Conservation (phyloP, 1,139 yeast species). For the Candida sp. region DNA sequence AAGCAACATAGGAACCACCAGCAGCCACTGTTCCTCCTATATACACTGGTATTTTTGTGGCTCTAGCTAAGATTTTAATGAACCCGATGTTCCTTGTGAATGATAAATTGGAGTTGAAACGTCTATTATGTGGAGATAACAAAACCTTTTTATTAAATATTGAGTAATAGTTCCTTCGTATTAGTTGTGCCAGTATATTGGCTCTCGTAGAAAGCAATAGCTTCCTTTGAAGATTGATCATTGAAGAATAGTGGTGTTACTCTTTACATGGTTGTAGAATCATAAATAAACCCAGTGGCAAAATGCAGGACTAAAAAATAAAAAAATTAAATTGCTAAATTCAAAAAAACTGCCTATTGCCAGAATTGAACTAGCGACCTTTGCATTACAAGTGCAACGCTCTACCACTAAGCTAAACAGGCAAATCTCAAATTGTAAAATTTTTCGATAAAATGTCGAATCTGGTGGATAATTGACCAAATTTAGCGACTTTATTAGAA, state of each 20-base stretch:
- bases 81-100: slow-evolving; percentile 36
- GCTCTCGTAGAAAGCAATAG: not conserved
- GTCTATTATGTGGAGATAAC: not conserved
- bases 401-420: slow-evolving; percentile 93
- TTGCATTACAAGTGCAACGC: slow-evolving; percentile 96
- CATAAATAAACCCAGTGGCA: not conserved
- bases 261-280: not conserved
- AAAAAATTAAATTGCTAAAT: not conserved
- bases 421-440: slow-evolving; percentile 23
- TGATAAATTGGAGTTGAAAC: slow-evolving; percentile 1
- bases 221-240: not conserved
- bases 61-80: slow-evolving; percentile 42
- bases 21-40: slow-evolving; percentile 92
- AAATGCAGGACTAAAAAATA: not conserved
- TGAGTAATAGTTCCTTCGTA: not conserved
- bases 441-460: no score
- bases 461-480: not conserved
- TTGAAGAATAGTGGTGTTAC: not conserved
- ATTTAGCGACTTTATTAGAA: no score
- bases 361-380: slow-evolving; percentile 96
- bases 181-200: not conserved
- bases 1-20: slow-evolving; percentile 88
- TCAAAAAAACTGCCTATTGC: slow-evolving; percentile 59
- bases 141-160: not conserved
- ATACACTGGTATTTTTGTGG: slow-evolving; percentile 68